Base-by-base conservation (phyloP, 345 rosid genomes). In the Pistacia integerrima region DNA sequence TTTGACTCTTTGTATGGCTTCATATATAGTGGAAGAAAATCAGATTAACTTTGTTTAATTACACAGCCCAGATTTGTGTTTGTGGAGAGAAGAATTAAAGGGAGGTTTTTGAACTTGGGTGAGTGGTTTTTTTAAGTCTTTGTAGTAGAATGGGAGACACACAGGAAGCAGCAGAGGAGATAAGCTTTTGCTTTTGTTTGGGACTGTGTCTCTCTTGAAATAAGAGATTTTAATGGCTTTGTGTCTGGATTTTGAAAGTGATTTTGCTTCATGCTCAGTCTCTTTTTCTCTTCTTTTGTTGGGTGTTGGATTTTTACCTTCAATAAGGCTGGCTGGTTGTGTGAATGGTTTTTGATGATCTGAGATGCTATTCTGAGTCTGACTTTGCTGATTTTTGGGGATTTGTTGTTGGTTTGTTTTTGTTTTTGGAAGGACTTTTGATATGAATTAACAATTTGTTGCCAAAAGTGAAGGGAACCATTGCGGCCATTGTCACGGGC, bases 31-130 rank as follows among this genome's bases (percentile, higher is more conserved):
- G 1, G 56, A 61, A 28, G 17, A 36, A 69, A 61, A 14, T 46
- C 51, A 55, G 17, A 54, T 55, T 55, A 66, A 25, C 72, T 65
- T 41, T 38, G 72, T 36, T 73, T 70, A 73, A 6, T 49, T 52
- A 2, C 52, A n/a, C 12, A 14, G 61, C 70, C 73, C 61, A 36
- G 51, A 61, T 56, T 28, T 80, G 30, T 9, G 76, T 70, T 52
- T 58, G 49, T 41, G 14, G 64, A 60, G 14, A 28, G 46, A 41
- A 7, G 64, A 60, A 22, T n/a, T 2, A 58, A 11, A 58, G 36
- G 12, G 25, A 9, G 33, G 3, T 2, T 25, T 11, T 60, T 8
- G 11, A 28, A 10, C 35, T 5, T 33, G 44, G 1, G 8, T 6
- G 16, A 38, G 14, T 56, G 41, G 41, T 16, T 25, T 25, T 30